Conservation (phyloP, 768 basidiomycete species). For the Pilatotrama ljubarskyi region DNA sequence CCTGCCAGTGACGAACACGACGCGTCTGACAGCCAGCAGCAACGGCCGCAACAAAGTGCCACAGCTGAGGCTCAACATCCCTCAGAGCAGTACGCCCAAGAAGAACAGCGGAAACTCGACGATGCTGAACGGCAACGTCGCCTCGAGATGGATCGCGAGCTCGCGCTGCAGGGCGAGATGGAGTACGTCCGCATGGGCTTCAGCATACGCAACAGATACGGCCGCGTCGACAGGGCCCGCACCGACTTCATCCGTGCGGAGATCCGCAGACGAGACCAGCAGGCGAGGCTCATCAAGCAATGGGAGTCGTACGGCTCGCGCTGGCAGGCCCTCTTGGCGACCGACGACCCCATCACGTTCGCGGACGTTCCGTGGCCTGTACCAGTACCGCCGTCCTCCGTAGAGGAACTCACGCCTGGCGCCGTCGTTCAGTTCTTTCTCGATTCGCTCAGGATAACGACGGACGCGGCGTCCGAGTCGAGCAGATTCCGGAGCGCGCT, state of each 20-base stretch:
- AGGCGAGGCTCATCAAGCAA: conserved; percentile 36
- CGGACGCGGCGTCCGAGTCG: conserved; percentile 42
- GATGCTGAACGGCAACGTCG: conserved; percentile 20
- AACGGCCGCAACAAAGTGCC: neutral
- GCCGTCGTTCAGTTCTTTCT: conserved; percentile 53
- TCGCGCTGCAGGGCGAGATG: conserved; percentile 51
- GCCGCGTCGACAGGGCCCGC: conserved; percentile 50
- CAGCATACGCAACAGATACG: conserved; percentile 49
- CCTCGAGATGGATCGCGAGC: conserved; percentile 39
- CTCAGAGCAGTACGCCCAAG: neutral
- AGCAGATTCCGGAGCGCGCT: conserved; percentile 60
- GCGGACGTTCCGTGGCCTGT: conserved; percentile 67
- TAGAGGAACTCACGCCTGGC: conserved; percentile 38
- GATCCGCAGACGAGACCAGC: conserved; percentile 44
- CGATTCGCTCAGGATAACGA: conserved; percentile 43
- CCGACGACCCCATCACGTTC: conserved; percentile 40
- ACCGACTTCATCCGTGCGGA: conserved; percentile 52
- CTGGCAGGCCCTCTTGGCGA: conserved; percentile 46
- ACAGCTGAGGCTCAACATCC: neutral
- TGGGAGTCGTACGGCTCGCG: conserved; percentile 57
- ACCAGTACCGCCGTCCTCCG: conserved; percentile 11
- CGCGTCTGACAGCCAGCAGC: neutral
- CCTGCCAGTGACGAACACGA: neutral
- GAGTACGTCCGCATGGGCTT: conserved; percentile 64
- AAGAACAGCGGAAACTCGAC: neutral